Conservation (phyloP, 129 eudicot genomes). For the Centaurea solstitialis region DNA sequence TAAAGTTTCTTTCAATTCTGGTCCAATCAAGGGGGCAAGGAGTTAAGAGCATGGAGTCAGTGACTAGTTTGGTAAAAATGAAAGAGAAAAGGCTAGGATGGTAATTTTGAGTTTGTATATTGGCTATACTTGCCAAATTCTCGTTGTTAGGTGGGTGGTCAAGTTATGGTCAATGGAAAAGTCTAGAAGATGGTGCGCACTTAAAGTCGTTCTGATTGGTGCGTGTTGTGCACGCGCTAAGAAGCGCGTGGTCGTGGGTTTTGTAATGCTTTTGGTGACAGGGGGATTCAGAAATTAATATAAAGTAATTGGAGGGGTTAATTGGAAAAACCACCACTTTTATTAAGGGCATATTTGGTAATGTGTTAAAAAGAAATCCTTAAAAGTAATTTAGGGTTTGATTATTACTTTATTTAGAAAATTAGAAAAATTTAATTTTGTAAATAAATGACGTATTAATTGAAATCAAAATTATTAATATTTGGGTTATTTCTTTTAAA, state of each 20-base stretch:
- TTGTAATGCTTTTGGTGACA: background rate
- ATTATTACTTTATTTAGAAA: background rate
- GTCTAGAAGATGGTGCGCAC: conserved; percentile 40
- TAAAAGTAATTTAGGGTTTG: conserved; percentile 38
- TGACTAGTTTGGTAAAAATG: too few species aligned
- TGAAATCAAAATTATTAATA: background rate
- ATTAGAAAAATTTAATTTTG: background rate
- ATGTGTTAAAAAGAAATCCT: background rate
- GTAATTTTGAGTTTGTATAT: too few species aligned
- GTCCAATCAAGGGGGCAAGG: too few species aligned
- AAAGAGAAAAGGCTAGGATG: too few species aligned
- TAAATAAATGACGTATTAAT: background rate
- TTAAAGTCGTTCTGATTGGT: background rate
- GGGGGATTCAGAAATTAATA: background rate
- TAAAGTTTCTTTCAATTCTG: too few species aligned
- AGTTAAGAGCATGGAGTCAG: too few species aligned
- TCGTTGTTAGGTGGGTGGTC: conserved; percentile 10
- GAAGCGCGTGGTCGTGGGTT: background rate
- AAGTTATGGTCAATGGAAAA: conserved; percentile 22
- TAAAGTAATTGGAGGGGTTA: conserved; percentile 4
- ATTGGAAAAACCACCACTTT: conserved; percentile 18
- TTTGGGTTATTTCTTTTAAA: background rate
- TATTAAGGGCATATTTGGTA: conserved; percentile 25
- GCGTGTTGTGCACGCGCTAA: background rate
- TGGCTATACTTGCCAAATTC: too few species aligned